Conservation (phyloP, 768 basidiomycete species). For the Chalciporus chontae region DNA sequence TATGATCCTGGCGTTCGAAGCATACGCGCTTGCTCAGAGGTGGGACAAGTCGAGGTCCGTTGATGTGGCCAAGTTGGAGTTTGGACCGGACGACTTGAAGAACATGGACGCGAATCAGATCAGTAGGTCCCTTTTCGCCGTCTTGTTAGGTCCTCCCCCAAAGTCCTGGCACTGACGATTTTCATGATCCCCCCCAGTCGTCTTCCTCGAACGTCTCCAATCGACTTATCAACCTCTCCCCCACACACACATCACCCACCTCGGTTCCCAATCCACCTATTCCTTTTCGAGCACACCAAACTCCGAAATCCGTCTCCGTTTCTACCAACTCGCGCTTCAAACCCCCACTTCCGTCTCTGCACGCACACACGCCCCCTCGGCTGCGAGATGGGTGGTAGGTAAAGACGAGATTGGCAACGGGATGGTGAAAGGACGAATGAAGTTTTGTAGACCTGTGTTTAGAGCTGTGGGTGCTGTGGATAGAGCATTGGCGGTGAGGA, state of each 20-base stretch:
- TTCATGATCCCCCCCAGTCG: slow-evolving; percentile 42
- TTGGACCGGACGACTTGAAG: slow-evolving; percentile 57
- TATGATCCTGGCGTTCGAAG: slow-evolving; percentile 59
- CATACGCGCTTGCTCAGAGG: slow-evolving; percentile 65
- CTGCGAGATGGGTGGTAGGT: slow-evolving; percentile 67
- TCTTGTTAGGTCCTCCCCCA: neutral
- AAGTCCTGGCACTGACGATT: neutral
- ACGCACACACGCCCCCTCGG: slow-evolving; percentile 46
- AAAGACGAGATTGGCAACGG: slow-evolving; percentile 48
- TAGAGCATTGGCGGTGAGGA: slow-evolving; percentile 44
- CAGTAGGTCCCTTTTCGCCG: slow-evolving; percentile 37
- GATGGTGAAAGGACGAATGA: slow-evolving; percentile 78
- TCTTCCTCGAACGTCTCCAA: slow-evolving; percentile 79
- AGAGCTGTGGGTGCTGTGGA: slow-evolving; percentile 53
- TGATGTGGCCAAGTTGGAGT: slow-evolving; percentile 47
- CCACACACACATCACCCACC: slow-evolving; percentile 49
- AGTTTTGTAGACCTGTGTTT: slow-evolving; percentile 75
- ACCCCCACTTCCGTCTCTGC: slow-evolving; percentile 49
- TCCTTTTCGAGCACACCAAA: slow-evolving; percentile 50
- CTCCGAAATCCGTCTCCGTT: slow-evolving; percentile 74
- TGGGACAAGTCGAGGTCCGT: slow-evolving; percentile 67
- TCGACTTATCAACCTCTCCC: slow-evolving; percentile 49
- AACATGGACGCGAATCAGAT: slow-evolving; percentile 74
- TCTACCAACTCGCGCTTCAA: slow-evolving; percentile 67
- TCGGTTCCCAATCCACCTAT: slow-evolving; percentile 48